Base-by-base conservation (phyloP, 1,284 basidiomycete genomes). In the Ustilago nuda region DNA sequence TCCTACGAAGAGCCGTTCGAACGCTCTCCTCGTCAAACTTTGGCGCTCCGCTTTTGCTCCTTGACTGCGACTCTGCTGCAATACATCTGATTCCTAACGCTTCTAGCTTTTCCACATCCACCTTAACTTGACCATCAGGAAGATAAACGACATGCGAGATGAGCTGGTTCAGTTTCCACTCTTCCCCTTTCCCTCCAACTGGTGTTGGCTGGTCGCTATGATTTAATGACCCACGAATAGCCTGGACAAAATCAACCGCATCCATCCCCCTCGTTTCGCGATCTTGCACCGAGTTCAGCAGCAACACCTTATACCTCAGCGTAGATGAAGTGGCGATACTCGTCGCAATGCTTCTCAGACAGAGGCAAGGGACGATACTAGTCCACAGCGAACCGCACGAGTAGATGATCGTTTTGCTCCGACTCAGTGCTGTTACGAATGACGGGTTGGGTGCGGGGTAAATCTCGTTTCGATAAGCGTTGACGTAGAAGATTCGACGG, bases 381-480 rank as follows among this genome's bases (percentile, higher is more conserved):
- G 95, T 97, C 93, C 93, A 98, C 2, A 97, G 87, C 0, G 94
- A 95, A 1, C 94, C 94, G 84, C 80, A 95, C 2, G 93, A 94
- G 86, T 96, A 97, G 4, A 98, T 91, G 36, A 98, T 87, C 2
- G 92, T 89, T 75, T 92, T 90, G 62, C 90, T 90, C n/a, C 89
- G 87, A 1, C 87, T 86, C 3, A 98, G 87, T 41, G 90, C 90
- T 6, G 90, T 86, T 32, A 97, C 84, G 82, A 92, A 94, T 50
- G 93, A 92, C 1, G 91, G 90, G 83, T 95, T 96, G 0, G 95
- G 94, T 30, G 90, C 89, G 8, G 95, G 95, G 82, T 93, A 92
- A 57, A 98, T 92, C 87, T 96, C 94, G 84, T 88, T 79, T 8
- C 66, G 58, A 54, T 83, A 84, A 0, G 84, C 91, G 84, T 98